Evolutionary conservation across 148 eudicot genomes (phyloP).

Genomic region (Gaultheria prostrata): DNA sequence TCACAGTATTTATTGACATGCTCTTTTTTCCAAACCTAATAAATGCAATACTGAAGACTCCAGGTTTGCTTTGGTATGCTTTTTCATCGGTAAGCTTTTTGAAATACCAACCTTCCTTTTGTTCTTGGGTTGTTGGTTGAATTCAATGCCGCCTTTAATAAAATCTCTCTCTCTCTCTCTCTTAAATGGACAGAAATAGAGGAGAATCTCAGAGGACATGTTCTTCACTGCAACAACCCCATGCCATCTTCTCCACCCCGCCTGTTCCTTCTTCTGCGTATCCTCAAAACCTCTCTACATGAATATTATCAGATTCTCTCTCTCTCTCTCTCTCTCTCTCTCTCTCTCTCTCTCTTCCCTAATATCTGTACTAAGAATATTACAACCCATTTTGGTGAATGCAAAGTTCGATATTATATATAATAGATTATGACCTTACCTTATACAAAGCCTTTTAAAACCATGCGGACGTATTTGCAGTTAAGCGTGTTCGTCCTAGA

Average conservation of each 20-base stretch:
- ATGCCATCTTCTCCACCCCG: neutral
- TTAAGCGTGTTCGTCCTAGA: too few species aligned
- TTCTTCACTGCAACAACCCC: neutral
- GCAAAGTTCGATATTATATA: too few species aligned
- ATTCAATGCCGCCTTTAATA: neutral
- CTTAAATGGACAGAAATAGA: neutral
- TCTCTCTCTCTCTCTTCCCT: too few species aligned
- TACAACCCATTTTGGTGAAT: too few species aligned
- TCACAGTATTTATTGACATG: neutral
- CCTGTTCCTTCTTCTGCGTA: neutral
- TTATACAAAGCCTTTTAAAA: too few species aligned
- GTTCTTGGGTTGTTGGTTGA: neutral
- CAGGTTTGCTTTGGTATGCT: too few species aligned
- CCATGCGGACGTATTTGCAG: too few species aligned
- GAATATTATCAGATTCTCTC: neutral
- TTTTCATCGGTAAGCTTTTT: neutral
- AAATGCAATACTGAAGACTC: too few species aligned
- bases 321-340: slow-evolving; percentile 1
- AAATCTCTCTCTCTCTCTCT: neutral
- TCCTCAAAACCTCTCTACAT: neutral
- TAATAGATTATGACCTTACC: too few species aligned
- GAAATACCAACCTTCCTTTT: neutral
- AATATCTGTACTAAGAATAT: too few species aligned
- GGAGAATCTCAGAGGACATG: slow-evolving; percentile 8
- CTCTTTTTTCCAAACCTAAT: neutral